Percentiles rank a stretch among this genome's conserved stretches.
These are phyloP conservation scores for Pythium rishiriense DNA, from an alignment of 352 stramenopile species.

Conservation along the genomic window DNA sequence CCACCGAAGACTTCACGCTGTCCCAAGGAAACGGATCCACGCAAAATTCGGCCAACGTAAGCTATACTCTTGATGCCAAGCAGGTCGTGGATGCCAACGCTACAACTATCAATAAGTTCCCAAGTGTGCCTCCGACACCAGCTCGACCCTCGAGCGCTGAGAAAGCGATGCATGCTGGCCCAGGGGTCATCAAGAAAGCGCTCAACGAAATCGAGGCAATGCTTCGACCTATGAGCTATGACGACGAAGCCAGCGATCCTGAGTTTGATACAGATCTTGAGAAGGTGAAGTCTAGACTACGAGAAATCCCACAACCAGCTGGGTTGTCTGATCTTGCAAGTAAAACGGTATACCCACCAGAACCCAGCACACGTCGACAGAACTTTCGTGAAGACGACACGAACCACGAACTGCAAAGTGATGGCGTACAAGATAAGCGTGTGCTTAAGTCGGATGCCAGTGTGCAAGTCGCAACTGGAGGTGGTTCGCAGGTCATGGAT, in stretches of 20 bases:
- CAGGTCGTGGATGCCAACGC: constrained; percentile 18
- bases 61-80: constrained; percentile 7
- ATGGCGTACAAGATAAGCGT: constrained; percentile 3
- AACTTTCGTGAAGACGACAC: background rate
- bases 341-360: background rate
- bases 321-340: background rate
- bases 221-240: constrained; percentile 7
- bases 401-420: background rate
- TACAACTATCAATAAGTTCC: background rate
- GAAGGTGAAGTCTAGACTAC: constrained; percentile 13
- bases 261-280: constrained; percentile 14
- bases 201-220: constrained; percentile 30
- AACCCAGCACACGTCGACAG: background rate
- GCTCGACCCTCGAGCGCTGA: constrained; percentile 18
- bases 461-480: background rate
- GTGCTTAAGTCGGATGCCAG: background rate
- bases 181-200: constrained; percentile 23
- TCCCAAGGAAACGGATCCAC: constrained; percentile 1
- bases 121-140: background rate
- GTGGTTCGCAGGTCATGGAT: background rate
- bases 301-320: background rate
- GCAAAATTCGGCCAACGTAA: background rate
- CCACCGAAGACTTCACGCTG: constrained; percentile 6
- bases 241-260: constrained; percentile 10
- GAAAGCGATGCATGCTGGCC: constrained; percentile 26